These are phyloP conservation scores for Serendipita sp. DNA, from an alignment of 768 basidiomycete genomes.

Conservation along the genomic window DNA sequence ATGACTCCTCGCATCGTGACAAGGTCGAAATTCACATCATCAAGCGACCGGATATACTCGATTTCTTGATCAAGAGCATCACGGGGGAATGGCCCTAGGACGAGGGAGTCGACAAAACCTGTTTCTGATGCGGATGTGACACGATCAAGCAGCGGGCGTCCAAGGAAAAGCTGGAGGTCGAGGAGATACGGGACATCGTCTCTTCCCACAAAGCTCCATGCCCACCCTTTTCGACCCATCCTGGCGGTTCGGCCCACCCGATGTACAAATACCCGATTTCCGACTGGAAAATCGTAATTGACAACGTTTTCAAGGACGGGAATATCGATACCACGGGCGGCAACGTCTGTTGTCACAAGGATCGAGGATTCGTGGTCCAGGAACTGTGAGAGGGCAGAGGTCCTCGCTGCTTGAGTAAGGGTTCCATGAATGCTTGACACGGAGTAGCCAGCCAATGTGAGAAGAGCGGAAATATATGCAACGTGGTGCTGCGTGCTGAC, in stretches of 20 bases:
- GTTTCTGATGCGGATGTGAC: conserved; percentile 33
- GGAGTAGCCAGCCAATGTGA: conserved; percentile 68
- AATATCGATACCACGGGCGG: conserved; percentile 95
- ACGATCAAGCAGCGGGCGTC: conserved; percentile 51
- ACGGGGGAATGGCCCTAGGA: conserved; percentile 72
- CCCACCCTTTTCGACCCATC: conserved; percentile 89
- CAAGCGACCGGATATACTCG: conserved; percentile 57
- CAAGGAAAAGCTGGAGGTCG: conserved; percentile 87
- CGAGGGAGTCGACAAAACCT: conserved; percentile 51
- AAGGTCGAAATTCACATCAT: conserved; percentile 48
- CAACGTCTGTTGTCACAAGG: conserved; percentile 94
- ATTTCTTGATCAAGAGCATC: conserved; percentile 68
- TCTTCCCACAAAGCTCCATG: conserved; percentile 85
- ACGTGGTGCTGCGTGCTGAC: conserved; percentile 97
- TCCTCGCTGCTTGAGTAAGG: conserved; percentile 80
- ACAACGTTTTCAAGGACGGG: conserved; percentile 91
- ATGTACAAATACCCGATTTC: conserved; percentile 86
- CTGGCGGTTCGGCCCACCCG: conserved; percentile 94
- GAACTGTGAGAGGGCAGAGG: conserved; percentile 82
- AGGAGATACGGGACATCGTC: conserved; percentile 78
- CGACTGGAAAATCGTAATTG: conserved; percentile 96
- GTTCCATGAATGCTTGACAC: conserved; percentile 93
- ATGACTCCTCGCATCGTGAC: conserved; percentile 62
- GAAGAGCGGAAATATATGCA: conserved; percentile 72
- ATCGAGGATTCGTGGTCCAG: conserved; percentile 63